These are phyloP conservation scores for Lasiosphaeria miniovina DNA, from an alignment of 495 filamentous ascomycete species.

Conservation along the genomic window DNA sequence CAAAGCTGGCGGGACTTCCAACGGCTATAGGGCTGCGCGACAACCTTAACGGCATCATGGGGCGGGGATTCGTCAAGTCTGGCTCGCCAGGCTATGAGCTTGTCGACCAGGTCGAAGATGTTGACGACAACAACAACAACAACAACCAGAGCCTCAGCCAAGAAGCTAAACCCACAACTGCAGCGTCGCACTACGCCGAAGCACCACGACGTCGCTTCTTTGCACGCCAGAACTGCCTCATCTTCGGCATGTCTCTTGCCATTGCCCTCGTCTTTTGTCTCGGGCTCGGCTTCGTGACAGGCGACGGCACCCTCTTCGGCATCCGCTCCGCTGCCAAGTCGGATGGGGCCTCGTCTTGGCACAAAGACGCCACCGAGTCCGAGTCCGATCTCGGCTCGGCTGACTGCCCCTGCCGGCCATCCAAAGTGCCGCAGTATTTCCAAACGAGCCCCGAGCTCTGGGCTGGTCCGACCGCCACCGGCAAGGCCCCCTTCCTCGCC, in stretches of 20 bases:
- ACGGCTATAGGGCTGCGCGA: no score
- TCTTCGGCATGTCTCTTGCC: constrained; percentile 9
- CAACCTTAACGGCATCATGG: no score
- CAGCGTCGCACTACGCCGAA: constrained; percentile 2
- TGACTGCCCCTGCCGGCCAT: constrained; percentile 16
- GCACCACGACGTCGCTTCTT: background rate
- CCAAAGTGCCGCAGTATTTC: constrained; percentile 52
- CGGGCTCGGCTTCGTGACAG: constrained; percentile 13
- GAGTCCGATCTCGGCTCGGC: background rate
- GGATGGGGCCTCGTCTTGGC: background rate
- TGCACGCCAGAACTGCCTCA: constrained; percentile 2
- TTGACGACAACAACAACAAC: background rate
- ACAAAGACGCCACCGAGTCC: background rate
- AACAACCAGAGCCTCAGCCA: background rate
- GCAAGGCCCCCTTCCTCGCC: constrained; percentile 53
- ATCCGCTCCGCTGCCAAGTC: constrained; percentile 1
- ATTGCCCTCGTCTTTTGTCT: constrained; percentile 19
- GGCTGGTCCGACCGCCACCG: constrained; percentile 57
- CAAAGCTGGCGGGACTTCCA: no score
- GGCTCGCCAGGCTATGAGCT: constrained; percentile 13
- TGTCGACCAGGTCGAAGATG: constrained; percentile 13
- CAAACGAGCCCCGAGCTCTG: constrained; percentile 45
- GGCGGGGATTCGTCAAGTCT: background rate
- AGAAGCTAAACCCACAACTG: background rate
- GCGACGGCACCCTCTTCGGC: constrained; percentile 14